phyloP scores from a whole-genome alignment of 441 rosid genomes.

The Populus hybrid region DNA sequence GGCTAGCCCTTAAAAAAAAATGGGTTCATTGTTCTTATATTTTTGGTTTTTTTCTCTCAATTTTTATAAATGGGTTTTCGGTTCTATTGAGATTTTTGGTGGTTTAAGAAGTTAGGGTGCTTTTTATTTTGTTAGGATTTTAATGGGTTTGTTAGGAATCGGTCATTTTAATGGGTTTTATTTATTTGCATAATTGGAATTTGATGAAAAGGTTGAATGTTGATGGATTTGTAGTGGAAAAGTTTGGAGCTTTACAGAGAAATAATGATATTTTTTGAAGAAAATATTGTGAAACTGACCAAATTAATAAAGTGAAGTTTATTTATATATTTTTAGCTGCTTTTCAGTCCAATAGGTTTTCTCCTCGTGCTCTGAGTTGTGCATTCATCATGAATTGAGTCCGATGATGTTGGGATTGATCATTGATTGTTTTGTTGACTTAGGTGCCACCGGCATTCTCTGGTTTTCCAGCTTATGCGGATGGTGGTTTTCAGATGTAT shows the following conservation, averaged over 20 bases:
- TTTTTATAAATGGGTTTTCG: not conserved
- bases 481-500: slow-evolving; percentile 52
- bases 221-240: not conserved
- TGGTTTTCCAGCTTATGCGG: slow-evolving; percentile 37
- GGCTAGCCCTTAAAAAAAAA: not conserved
- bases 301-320: not conserved
- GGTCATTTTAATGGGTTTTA: not conserved
- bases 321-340: too few species aligned
- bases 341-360: not conserved
- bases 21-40: not conserved
- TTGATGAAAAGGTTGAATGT: not conserved
- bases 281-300: not conserved
- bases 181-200: not conserved
- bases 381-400: too few species aligned
- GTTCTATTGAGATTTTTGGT: not conserved
- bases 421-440: not conserved
- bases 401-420: not conserved
- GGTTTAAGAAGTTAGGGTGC: not conserved
- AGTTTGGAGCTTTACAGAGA: not conserved
- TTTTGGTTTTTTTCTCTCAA: not conserved
- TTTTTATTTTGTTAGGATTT: not conserved
- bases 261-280: not conserved
- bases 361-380: not conserved
- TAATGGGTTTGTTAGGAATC: not conserved
- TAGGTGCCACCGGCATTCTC: slow-evolving; percentile 46